Base-by-base conservation (phyloP, 208 protist species). In the Trypanosoma rangeli region DNA sequence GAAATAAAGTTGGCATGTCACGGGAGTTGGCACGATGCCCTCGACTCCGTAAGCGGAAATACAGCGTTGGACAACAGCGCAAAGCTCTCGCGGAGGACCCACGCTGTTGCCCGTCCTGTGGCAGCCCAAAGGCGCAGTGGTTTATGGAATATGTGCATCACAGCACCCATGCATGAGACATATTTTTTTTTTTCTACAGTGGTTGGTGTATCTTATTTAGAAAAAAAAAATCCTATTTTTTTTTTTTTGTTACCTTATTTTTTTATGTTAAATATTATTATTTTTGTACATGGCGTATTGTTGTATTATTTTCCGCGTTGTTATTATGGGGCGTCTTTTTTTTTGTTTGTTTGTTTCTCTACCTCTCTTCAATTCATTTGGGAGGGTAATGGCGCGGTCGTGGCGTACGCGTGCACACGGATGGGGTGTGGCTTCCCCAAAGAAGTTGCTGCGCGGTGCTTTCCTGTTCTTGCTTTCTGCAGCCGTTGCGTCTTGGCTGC, bases 101-200 rank as follows among this genome's bases (percentile, higher is more conserved):
- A 10, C 72, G 28, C 18, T 79, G 74, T 39, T 94, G 89, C 60
- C 89, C 89, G 5, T 35, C 75, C 46, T 94, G 89, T 54, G 58
- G 76, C 26, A 92, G 89, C 53, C 31, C 69, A 1, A 87, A 79
- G 61, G 86, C 84, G 12, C 89, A 94, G 66, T 94, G 89, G 86
- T 72, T 85, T 72, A 85, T 92, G 80, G 89, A 94, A 78, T 94
- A 92, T 52, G 84, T 94, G 33, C 89, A 94, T 64, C 74, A 91
- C 63, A 70, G 81, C 73, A 90, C 86, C 3, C 89, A 94, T 60
- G 68, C 60, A n/a, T 77, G 67, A 64, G 24, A 55, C 10, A 20
- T 9, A 1, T 46, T 9, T 1, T 1, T 24, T 26, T 53, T 5
- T 52, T 8, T 55, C 10, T 39, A 5, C 42, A 3, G 3, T 39